phyloP scores from a whole-genome alignment of 108 stramenopile species.

The Cyclotella cryptica region DNA sequence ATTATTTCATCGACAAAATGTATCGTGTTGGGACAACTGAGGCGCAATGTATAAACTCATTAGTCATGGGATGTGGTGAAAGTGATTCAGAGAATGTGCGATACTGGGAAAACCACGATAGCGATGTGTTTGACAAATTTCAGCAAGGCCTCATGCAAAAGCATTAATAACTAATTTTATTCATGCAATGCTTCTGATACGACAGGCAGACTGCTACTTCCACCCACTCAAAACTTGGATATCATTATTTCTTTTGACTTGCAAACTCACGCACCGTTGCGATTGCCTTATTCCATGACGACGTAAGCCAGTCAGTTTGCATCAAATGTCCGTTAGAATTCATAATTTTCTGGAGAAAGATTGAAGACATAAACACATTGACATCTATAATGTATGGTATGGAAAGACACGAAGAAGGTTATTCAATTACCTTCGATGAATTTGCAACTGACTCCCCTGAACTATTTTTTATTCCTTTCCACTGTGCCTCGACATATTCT shows the following conservation, averaged over 20 bases:
- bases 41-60: slow-evolving; percentile 51
- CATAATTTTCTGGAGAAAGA: slow-evolving; percentile 25
- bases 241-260: slow-evolving; percentile 28
- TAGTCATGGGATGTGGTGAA: slow-evolving; percentile 18
- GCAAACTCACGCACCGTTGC: slow-evolving; percentile 27
- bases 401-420: not conserved
- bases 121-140: slow-evolving; percentile 26
- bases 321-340: not conserved
- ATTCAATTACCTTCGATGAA: slow-evolving; percentile 33
- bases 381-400: not conserved
- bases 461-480: slow-evolving; percentile 42
- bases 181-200: not conserved
- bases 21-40: slow-evolving; percentile 77
- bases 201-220: not conserved
- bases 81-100: not conserved
- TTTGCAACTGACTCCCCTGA: slow-evolving; percentile 26
- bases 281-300: slow-evolving; percentile 39
- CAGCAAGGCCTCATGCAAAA: slow-evolving; percentile 18
- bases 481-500: slow-evolving; percentile 53
- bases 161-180: not conserved
- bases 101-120: slow-evolving; percentile 36
- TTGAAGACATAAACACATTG: slow-evolving; percentile 5
- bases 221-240: not conserved
- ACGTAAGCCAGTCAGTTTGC: slow-evolving; percentile 3
- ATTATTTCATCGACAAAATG: slow-evolving; percentile 53